phyloP scores from a whole-genome alignment of 495 filamentous ascomycete genomes.

The Podospora anserina region DNA sequence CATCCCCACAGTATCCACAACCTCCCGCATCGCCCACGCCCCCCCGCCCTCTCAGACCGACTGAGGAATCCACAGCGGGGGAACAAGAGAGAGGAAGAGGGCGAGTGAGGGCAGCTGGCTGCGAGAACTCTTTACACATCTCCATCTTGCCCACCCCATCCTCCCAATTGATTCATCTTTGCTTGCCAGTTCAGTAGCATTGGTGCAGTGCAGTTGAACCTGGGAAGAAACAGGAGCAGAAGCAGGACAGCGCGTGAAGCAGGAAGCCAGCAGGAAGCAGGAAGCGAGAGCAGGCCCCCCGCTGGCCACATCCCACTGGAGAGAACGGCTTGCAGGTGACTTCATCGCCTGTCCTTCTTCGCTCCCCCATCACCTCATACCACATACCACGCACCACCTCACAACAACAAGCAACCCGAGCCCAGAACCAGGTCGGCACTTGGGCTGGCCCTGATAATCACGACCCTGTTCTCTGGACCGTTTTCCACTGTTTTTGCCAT shows the following conservation, averaged over 20 bases:
- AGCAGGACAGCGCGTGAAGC: background rate
- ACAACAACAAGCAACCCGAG: conserved; percentile 10
- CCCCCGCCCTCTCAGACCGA: conserved; percentile 5
- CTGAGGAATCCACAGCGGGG: conserved; percentile 3
- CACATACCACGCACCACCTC: conserved; percentile 6
- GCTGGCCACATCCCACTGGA: conserved; percentile 23
- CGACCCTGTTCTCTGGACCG: conserved; percentile 16
- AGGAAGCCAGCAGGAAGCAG: background rate
- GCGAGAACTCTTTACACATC: conserved; percentile 2
- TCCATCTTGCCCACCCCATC: background rate
- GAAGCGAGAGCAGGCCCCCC: conserved; percentile 15
- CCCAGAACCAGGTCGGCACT: conserved; percentile 24
- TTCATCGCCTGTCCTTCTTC: conserved; percentile 16
- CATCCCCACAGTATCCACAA: conserved; percentile 23
- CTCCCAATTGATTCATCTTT: conserved; percentile 10
- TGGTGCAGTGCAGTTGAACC: background rate
- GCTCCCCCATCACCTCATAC: conserved; percentile 22
- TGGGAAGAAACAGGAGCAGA: background rate
- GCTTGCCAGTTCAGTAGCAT: background rate
- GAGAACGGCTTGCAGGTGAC: conserved; percentile 18
- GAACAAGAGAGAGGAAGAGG: background rate
- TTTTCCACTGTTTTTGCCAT: conserved; percentile 8
- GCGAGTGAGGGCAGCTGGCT: conserved; percentile 11
- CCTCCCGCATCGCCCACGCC: conserved; percentile 16
- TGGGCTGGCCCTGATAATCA: conserved; percentile 34